Percentiles rank a stretch among this genome's conserved stretches.
Conservation (phyloP, 2,329 filamentous ascomycete genomes). For the Pseudocercospora vitis region DNA sequence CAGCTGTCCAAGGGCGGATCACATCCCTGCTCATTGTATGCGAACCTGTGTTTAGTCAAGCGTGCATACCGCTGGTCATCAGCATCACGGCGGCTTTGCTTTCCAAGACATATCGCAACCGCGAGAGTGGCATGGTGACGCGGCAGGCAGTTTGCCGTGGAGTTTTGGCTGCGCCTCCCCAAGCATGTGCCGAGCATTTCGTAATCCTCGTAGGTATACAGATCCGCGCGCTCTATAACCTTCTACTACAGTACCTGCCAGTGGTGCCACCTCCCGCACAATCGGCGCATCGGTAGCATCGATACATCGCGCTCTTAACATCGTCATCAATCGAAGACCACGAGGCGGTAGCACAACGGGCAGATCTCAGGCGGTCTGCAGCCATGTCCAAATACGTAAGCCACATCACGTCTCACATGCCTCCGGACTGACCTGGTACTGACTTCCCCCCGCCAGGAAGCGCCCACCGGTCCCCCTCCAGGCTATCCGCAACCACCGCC, state of each 20-base stretch:
- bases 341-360: neutral
- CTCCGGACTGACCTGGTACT: neutral
- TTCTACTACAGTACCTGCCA: too few relatives aligned
- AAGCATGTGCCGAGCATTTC: slow-evolving; percentile 3
- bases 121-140: neutral
- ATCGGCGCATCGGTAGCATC: neutral
- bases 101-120: neutral
- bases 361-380: neutral
- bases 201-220: slow-evolving; percentile 1
- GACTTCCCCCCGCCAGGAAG: slow-evolving; percentile 18
- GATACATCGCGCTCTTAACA: neutral
- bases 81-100: neutral
- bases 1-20: neutral
- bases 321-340: neutral
- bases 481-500: slow-evolving; percentile 29
- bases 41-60: neutral
- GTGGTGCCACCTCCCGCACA: too few relatives aligned
- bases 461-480: slow-evolving; percentile 27
- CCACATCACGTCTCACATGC: neutral
- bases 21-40: neutral
- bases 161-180: slow-evolving; percentile 1
- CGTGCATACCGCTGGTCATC: neutral
- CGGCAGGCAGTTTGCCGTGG: neutral
- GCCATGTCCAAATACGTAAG: slow-evolving; percentile 14
- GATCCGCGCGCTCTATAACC: too few relatives aligned